A percentile compares a stretch with the other conserved stretches of the same genome.
Conservation (phyloP, 352 stramenopile genomes). For the Peronosclerospora sorghi region DNA sequence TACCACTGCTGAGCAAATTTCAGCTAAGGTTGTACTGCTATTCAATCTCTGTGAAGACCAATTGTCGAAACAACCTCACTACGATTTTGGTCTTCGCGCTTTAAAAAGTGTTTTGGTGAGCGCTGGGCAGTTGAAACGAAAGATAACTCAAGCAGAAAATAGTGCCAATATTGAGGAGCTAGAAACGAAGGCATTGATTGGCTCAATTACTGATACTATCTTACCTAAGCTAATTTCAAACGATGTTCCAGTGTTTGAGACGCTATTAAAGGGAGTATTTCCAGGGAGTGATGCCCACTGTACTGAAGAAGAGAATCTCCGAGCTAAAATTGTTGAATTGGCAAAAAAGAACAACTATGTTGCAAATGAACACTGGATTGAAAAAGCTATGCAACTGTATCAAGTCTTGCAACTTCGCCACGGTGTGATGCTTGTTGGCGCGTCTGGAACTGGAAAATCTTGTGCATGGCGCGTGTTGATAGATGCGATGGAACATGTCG, state of each 20-base stretch:
- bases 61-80: slow-evolving; percentile 98
- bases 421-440: slow-evolving; percentile 98
- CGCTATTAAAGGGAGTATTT: slow-evolving; percentile 95
- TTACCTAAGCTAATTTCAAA: slow-evolving; percentile 98
- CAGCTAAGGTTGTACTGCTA: slow-evolving; percentile 95
- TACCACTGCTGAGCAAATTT: slow-evolving; percentile 93
- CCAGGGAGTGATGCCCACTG: slow-evolving; percentile 81
- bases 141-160: slow-evolving; percentile 53
- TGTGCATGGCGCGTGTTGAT: slow-evolving; percentile 91
- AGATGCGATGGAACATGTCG: slow-evolving; percentile 87
- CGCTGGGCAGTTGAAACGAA: slow-evolving; percentile 96
- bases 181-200: slow-evolving; percentile 93
- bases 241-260: slow-evolving; percentile 95
- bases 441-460: slow-evolving; percentile 94
- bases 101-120: slow-evolving; percentile 98
- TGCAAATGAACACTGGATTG: slow-evolving; percentile 88
- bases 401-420: slow-evolving; percentile 96
- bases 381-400: slow-evolving; percentile 99
- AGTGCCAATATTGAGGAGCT: slow-evolving; percentile 49
- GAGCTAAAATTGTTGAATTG: slow-evolving; percentile 85
- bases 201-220: slow-evolving; percentile 98
- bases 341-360: slow-evolving; percentile 86
- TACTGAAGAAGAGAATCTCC: slow-evolving; percentile 84
- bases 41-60: slow-evolving; percentile 97
- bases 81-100: slow-evolving; percentile 99